Conservation (phyloP, 257 asterid species). For the Penstemon barbatus region DNA sequence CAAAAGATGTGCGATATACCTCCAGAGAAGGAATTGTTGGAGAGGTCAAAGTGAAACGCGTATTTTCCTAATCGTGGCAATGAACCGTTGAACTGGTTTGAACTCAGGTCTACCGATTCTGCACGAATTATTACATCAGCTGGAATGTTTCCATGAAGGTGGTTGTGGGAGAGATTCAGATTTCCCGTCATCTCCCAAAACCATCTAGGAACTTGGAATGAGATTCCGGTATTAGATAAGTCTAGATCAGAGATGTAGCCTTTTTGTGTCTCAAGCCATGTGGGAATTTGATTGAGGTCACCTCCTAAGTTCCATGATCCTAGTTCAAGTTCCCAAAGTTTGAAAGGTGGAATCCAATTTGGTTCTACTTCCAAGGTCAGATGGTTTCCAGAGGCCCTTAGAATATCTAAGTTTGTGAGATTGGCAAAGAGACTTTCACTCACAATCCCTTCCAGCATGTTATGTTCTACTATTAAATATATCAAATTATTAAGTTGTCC, state of each 20-base stretch:
- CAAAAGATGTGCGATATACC: constrained; percentile 33
- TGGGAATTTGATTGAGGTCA: constrained; percentile 20
- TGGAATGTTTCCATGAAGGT: constrained; percentile 34
- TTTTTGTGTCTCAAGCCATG: constrained; percentile 35
- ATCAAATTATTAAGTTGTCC: constrained; percentile 31
- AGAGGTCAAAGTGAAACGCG: constrained; percentile 30
- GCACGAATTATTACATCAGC: neutral
- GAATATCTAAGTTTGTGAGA: constrained; percentile 16
- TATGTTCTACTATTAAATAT: neutral
- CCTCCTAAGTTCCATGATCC: constrained; percentile 30
- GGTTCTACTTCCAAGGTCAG: constrained; percentile 29
- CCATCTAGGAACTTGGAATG: constrained; percentile 34
- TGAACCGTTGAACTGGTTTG: constrained; percentile 36
- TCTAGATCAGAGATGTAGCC: neutral
- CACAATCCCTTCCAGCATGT: constrained; percentile 39
- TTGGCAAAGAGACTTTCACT: constrained; percentile 32
- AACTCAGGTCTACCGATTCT: constrained; percentile 17
- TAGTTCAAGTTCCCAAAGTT: neutral
- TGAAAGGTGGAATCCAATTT: constrained; percentile 36
- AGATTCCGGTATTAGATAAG: constrained; percentile 32
- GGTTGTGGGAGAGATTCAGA: constrained; percentile 34
- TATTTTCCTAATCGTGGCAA: constrained; percentile 28
- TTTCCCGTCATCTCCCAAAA: constrained; percentile 13
- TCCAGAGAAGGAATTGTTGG: constrained; percentile 34
- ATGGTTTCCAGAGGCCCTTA: constrained; percentile 23